Conservation (phyloP, 1,139 yeast species). For the Kodamaea sp. region DNA sequence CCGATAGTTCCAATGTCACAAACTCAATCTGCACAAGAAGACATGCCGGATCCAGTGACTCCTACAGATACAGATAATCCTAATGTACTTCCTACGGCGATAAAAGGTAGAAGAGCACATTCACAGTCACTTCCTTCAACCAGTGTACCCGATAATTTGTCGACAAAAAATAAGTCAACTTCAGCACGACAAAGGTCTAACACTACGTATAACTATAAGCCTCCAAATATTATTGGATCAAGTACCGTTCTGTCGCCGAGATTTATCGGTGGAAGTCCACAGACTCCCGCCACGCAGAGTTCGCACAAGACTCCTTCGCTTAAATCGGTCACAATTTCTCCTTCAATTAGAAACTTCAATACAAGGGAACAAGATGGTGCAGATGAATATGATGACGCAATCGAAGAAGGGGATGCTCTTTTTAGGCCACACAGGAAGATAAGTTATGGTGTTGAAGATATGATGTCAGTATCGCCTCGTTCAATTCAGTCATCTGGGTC, state of each 20-base stretch:
- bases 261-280: slow-evolving; percentile 7
- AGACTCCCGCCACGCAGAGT: slow-evolving; percentile 7
- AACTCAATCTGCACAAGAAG: slow-evolving; percentile 1
- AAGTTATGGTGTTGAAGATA: not conserved
- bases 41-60: slow-evolving; percentile 1
- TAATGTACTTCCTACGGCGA: too few relatives aligned
- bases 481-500: too few relatives aligned
- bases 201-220: slow-evolving; percentile 19
- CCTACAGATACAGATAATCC: slow-evolving; percentile 3
- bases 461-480: slow-evolving; percentile 1
- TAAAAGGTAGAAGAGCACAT: slow-evolving; percentile 26
- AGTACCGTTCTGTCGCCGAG: slow-evolving; percentile 2
- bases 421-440: not conserved
- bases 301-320: slow-evolving; percentile 30
- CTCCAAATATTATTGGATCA: slow-evolving; percentile 10
- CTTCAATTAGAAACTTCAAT: slow-evolving; percentile 24
- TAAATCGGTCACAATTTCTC: slow-evolving; percentile 40
- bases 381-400: not conserved
- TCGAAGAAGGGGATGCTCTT: not conserved
- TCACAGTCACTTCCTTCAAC: slow-evolving; percentile 34
- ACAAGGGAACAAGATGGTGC: slow-evolving; percentile 1
- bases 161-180: slow-evolving; percentile 4
- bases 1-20: slow-evolving; percentile 32
- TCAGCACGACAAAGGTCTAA: slow-evolving; percentile 23
- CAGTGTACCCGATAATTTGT: slow-evolving; percentile 5